These are phyloP conservation scores for Thozetella sp. DNA, from an alignment of 495 filamentous ascomycete species.

Conservation along the genomic window DNA sequence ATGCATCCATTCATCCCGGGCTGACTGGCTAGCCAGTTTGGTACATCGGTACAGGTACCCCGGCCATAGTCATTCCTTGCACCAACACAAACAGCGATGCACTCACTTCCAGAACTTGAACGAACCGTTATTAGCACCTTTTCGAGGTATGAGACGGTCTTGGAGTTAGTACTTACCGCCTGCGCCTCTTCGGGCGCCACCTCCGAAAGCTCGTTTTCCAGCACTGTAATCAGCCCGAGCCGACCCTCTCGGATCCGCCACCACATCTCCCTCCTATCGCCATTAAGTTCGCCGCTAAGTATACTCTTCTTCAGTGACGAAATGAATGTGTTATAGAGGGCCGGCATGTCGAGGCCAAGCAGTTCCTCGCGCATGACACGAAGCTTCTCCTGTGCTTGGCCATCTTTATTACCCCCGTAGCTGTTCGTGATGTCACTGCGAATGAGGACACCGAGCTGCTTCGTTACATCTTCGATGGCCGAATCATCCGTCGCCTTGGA, in stretches of 20 bases:
- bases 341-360: slow-evolving; percentile 73
- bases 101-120: not conserved
- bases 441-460: slow-evolving; percentile 75
- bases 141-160: not conserved
- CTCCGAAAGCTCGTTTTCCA: slow-evolving; percentile 57
- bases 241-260: slow-evolving; percentile 64
- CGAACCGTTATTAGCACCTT: not conserved
- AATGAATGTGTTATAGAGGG: slow-evolving; percentile 76
- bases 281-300: slow-evolving; percentile 71
- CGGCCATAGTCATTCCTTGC: not conserved
- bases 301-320: slow-evolving; percentile 71
- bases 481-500: slow-evolving; percentile 60
- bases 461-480: slow-evolving; percentile 65
- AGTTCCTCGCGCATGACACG: slow-evolving; percentile 79
- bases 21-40: too few species aligned
- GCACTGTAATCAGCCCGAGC: slow-evolving; percentile 74
- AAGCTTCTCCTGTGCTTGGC: slow-evolving; percentile 73
- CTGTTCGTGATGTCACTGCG: slow-evolving; percentile 68
- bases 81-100: not conserved
- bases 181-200: slow-evolving; percentile 71
- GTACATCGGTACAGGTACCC: too few species aligned
- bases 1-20: too few species aligned
- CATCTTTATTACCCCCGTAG: slow-evolving; percentile 75
- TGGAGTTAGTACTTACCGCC: slow-evolving; percentile 39
- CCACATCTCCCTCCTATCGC: slow-evolving; percentile 85